phyloP scores from a whole-genome alignment of 495 filamentous ascomycete genomes.

The Cercophora newfieldiana region DNA sequence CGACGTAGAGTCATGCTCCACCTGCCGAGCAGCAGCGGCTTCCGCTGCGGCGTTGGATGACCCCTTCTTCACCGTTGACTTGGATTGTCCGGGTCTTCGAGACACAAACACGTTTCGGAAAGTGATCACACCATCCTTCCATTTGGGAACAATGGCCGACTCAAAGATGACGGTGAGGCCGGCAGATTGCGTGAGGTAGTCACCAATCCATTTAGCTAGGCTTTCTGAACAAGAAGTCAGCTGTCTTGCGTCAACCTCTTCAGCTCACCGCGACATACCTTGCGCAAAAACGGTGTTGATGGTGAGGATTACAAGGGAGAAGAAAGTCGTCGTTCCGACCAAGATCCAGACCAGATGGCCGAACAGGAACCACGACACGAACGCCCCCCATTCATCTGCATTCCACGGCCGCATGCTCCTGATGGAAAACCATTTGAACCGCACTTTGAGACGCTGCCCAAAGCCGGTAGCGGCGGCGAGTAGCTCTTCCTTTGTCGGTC shows the following conservation, averaged over 20 bases:
- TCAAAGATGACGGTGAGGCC: conserved; percentile 97
- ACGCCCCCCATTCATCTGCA: conserved; percentile 89
- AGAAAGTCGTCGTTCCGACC: conserved; percentile 94
- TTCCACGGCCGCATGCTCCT: conserved; percentile 94
- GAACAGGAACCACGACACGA: conserved; percentile 91
- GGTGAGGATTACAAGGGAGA: conserved; percentile 81
- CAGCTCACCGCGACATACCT: conserved; percentile 49
- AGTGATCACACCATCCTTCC: conserved; percentile 90
- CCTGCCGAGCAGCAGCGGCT: conserved; percentile 71
- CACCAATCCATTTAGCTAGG: conserved; percentile 86
- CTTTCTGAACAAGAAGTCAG: conserved; percentile 62
- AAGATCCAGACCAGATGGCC: conserved; percentile 94
- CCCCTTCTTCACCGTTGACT: conserved; percentile 84
- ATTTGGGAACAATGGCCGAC: conserved; percentile 94
- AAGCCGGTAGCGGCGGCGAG: conserved; percentile 90
- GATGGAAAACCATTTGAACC: conserved; percentile 98
- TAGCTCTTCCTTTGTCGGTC: conserved; percentile 91
- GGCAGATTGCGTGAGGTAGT: conserved; percentile 92
- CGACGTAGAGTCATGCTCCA: conserved; percentile 37
- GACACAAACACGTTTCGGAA: conserved; percentile 98
- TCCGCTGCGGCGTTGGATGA: conserved; percentile 84
- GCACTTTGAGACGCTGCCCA: conserved; percentile 84
- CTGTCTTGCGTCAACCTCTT: too few relatives aligned
- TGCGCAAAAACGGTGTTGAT: conserved; percentile 98
- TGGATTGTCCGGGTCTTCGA: conserved; percentile 76